A percentile compares a stretch with the other conserved stretches of the same genome.
Evolutionary conservation across 2,329 filamentous ascomycete species (phyloP).

Genomic region (Keithomyces neogunnii): DNA sequence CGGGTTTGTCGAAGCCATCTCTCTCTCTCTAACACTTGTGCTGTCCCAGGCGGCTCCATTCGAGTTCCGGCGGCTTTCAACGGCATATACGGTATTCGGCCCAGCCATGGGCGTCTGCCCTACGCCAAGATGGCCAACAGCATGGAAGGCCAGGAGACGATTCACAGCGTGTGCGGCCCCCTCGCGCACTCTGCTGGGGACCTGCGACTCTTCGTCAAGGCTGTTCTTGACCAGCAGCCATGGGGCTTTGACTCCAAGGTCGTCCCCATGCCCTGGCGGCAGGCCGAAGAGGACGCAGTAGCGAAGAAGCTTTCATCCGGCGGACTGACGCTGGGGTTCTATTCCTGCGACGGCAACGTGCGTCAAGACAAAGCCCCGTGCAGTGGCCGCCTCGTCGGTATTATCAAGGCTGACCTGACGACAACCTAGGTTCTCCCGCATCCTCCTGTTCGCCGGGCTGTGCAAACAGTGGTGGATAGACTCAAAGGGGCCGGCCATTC

Average conservation of each 20-base stretch:
- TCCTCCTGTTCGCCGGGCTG: conserved; percentile 37
- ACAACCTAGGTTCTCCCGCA: conserved; percentile 35
- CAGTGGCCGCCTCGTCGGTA: conserved; percentile 7
- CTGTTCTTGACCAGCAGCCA: conserved; percentile 28
- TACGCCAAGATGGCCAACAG: conserved; percentile 15
- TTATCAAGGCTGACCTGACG: conserved; percentile 22
- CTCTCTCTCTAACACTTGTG: too few species aligned
- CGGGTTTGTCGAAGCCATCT: too few species aligned
- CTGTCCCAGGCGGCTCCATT: conserved; percentile 32
- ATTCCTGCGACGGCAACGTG: conserved; percentile 17
- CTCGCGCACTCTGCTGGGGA: conserved; percentile 29
- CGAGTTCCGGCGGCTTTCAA: conserved; percentile 44
- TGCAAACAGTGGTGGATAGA: conserved; percentile 29
- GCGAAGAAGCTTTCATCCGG: conserved; percentile 13
- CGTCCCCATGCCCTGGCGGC: conserved; percentile 37
- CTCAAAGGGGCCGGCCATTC: conserved; percentile 35
- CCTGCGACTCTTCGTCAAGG: conserved; percentile 19
- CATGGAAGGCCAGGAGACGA: conserved; percentile 11
- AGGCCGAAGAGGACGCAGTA: conserved; percentile 16
- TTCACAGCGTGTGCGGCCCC: conserved; percentile 27
- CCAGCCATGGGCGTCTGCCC: conserved; percentile 49
- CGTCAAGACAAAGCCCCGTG: neutral
- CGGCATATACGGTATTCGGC: conserved; percentile 46
- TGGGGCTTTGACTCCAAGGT: conserved; percentile 36
- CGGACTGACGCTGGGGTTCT: conserved; percentile 23